phyloP scores from a whole-genome alignment of 345 rosid species.

The Atalantia buxifolia region DNA sequence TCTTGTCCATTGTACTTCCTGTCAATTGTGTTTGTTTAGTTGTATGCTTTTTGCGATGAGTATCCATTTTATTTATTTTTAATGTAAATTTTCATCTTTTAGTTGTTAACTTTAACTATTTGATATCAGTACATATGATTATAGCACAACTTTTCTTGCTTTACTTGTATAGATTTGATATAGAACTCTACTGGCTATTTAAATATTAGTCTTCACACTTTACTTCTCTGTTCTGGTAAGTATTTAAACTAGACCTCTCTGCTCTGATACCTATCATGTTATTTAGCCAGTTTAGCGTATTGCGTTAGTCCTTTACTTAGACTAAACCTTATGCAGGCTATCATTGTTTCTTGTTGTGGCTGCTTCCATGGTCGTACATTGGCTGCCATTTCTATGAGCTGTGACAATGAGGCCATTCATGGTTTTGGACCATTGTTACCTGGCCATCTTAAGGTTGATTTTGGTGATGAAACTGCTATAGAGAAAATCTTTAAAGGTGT shows the following conservation, averaged over 20 bases:
- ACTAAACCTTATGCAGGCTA: slow-evolving; percentile 47
- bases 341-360: slow-evolving; percentile 93
- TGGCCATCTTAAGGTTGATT: slow-evolving; percentile 92
- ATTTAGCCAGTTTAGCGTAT: background rate
- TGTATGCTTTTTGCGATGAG: background rate
- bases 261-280: background rate
- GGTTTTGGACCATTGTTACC: slow-evolving; percentile 94
- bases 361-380: slow-evolving; percentile 98
- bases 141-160: background rate
- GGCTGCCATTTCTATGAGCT: slow-evolving; percentile 94
- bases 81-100: background rate
- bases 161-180: background rate
- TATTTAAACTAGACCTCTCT: background rate
- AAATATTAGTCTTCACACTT: background rate
- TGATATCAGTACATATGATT: background rate
- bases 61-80: background rate
- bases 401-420: slow-evolving; percentile 94
- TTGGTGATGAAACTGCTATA: slow-evolving; percentile 69
- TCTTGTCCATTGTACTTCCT: background rate
- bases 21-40: background rate
- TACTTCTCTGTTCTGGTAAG: background rate
- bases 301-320: slow-evolving; percentile 7
- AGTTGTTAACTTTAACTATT: background rate
- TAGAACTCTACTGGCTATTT: background rate
- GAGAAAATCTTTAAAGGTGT: slow-evolving; percentile 79